Conservation (phyloP, 73 alveolate species). For the Paramecium bursaria region DNA sequence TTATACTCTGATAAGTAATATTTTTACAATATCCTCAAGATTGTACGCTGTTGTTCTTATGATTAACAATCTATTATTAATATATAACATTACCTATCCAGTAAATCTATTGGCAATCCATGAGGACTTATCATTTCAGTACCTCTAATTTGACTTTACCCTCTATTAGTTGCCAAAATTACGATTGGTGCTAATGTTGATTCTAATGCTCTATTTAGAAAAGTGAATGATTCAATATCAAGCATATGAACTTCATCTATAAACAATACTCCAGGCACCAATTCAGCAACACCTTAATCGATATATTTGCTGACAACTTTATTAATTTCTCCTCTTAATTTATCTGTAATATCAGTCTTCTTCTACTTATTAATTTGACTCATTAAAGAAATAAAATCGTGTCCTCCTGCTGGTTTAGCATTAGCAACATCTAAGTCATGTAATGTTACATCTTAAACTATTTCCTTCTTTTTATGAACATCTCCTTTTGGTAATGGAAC, state of each 20-base stretch:
- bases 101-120: constrained; percentile 99
- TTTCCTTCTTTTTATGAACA: constrained; percentile 99
- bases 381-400: constrained; percentile 98
- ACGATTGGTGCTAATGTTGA: constrained; percentile 99
- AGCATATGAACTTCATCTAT: constrained; percentile 99
- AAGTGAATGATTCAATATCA: constrained; percentile 99
- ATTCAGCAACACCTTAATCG: constrained; percentile 99
- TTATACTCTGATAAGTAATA: constrained; percentile 95
- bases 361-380: constrained; percentile 97
- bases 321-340: constrained; percentile 97
- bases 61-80: constrained; percentile 84
- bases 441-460: constrained; percentile 99
- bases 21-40: constrained; percentile 97
- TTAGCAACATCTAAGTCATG: constrained; percentile 99
- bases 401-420: constrained; percentile 99
- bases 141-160: constrained; percentile 97
- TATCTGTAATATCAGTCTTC: constrained; percentile 99
- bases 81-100: constrained; percentile 82
- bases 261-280: constrained; percentile 99
- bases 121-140: constrained; percentile 98
- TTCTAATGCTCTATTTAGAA: constrained; percentile 97
- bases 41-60: constrained; percentile 93
- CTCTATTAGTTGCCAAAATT: constrained; percentile 99
- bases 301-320: constrained; percentile 99
- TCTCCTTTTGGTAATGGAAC: constrained; percentile 99